phyloP scores from a whole-genome alignment of 2,329 filamentous ascomycete species.

The Phaeoacremonium minimum region DNA sequence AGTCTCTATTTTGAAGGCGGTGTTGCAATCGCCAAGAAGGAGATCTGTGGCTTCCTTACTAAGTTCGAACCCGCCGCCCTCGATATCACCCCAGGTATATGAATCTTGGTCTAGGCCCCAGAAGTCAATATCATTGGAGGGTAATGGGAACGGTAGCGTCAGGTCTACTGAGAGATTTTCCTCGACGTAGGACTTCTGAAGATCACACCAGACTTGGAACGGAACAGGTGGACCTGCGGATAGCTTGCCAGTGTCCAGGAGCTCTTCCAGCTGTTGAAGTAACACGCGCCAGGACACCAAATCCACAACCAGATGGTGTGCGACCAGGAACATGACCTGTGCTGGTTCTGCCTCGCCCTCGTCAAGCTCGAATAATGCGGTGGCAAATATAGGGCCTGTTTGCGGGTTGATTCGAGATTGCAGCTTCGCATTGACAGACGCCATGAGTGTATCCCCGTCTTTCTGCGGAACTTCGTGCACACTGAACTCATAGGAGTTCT shows the following conservation, averaged over 20 bases:
- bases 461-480: constrained; percentile 1
- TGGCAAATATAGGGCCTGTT: constrained; percentile 16
- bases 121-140: constrained; percentile 8
- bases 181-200: no score
- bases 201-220: constrained; percentile 1
- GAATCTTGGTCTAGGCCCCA: constrained; percentile 16
- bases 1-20: constrained; percentile 22
- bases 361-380: constrained; percentile 10
- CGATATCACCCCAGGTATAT: constrained; percentile 17
- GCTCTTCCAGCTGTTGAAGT: constrained; percentile 32
- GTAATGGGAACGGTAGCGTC: no score
- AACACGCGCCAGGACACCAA: constrained; percentile 39
- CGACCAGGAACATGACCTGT: constrained; percentile 21
- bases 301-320: constrained; percentile 33
- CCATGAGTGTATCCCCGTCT: constrained; percentile 10
- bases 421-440: no score
- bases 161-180: no score
- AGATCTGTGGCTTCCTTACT: constrained; percentile 22
- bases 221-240: not conserved
- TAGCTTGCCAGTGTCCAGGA: constrained; percentile 14
- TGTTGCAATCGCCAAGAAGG: constrained; percentile 19
- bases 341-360: constrained; percentile 8
- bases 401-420: constrained; percentile 13
- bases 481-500: constrained; percentile 12
- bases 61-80: constrained; percentile 27